Percentiles rank a stretch among this genome's conserved stretches.
phyloP scores from a whole-genome alignment of 495 filamentous ascomycete species.

The Aspergillus sclerotioniger region DNA sequence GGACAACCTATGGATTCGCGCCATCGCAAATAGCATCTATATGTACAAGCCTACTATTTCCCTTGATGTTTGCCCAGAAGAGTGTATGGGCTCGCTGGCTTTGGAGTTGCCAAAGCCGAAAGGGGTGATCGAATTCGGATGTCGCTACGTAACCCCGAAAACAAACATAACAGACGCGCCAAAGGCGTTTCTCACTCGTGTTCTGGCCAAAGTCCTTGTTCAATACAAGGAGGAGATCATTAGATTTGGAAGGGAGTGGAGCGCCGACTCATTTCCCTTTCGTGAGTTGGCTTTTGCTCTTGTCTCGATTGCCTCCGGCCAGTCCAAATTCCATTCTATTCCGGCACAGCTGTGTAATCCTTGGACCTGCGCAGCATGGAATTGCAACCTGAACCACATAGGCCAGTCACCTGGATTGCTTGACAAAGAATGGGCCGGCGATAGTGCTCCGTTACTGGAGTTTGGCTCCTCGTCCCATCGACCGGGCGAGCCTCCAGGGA shows the following conservation, averaged over 20 bases:
- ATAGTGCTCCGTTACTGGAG: conserved; percentile 5
- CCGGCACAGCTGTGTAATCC: conserved; percentile 5
- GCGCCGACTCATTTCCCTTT: conserved; percentile 16
- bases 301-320: conserved; percentile 14
- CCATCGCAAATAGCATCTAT: conserved; percentile 10
- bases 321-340: conserved; percentile 14
- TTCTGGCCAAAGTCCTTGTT: conserved; percentile 4
- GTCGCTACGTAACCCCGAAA: conserved; percentile 5
- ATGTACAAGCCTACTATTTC: conserved; percentile 12
- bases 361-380: conserved; percentile 2
- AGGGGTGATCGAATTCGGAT: conserved; percentile 1
- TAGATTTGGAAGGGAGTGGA: conserved; percentile 12
- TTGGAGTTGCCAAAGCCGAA: conserved; percentile 8
- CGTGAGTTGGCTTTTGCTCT: conserved; percentile 14
- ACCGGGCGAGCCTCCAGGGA: conserved; percentile 9
- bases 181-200: conserved; percentile 6
- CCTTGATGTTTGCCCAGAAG: conserved; percentile 11
- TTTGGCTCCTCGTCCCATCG: conserved; percentile 7
- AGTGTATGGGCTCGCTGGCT: conserved; percentile 11
- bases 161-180: conserved; percentile 7
- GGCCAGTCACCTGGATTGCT: conserved; percentile 1
- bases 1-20: conserved; percentile 10
- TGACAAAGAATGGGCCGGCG: conserved; percentile 7
- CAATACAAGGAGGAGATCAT: conserved; percentile 11
- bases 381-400: conserved; percentile 6